Base-by-base conservation (phyloP, 306 rosid species). In the Inga oerstediana region DNA sequence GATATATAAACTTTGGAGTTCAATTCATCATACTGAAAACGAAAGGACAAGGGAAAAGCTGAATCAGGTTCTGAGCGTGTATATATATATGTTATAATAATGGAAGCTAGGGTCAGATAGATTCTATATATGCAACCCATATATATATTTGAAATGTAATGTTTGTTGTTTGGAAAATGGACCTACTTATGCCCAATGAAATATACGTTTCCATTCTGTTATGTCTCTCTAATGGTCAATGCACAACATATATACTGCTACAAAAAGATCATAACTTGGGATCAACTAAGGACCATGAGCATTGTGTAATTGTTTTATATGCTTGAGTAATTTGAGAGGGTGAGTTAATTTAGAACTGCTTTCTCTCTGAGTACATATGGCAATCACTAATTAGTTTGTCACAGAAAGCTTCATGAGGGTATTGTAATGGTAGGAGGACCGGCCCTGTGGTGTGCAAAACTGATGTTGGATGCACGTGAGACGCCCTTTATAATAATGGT, bases 381-480 rank as follows among this genome's bases (percentile, higher is more conserved):
- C 48, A 67, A 79, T 75, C 81, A 68, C 80, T 14, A 32, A 59
- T 59, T 59, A 58, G 45, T 58, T 59, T 62, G 74, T 48, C 7
- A 32, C 62, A 59, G 22, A 61, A 41, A 27, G 56, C 80, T 80
- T 75, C 24, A 30, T 7, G 62, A 72, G 58, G 61, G 81, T 70
- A 46, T 34, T 45, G 81, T 76, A 14, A n/a, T 10, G 19, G 52
- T 20, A 71, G 34, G 16, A 82, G 84, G 87, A 70, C 84, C 75
- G 87, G 61, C 84, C 75, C 30, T 80, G 16, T n/a, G 24, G 73
- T 46, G 81, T 44, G 81, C 66, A 74, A 56, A 46, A 79, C 27
- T 43, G 71, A 73, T 65, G 64, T 43, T 66, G 81, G 64, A 66
- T 74, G 84, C 66, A 46, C 41, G 84, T 80, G 81, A 84, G 81